A percentile compares a stretch with the other conserved stretches of the same genome.
Evolutionary conservation across 169 alveolate genomes (phyloP).

Genomic region (Miamiensis avidus): DNA sequence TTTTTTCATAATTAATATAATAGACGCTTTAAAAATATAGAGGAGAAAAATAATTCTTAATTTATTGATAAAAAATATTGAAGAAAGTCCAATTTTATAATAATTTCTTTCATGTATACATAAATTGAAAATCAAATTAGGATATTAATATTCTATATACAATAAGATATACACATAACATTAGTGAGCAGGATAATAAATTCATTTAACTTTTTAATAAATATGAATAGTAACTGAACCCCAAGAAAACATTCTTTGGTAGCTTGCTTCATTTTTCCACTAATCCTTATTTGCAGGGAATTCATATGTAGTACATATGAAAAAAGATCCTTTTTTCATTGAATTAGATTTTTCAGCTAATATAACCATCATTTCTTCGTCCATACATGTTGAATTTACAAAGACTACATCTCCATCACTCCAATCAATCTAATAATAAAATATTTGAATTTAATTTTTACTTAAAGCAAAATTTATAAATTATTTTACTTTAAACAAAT

Average conservation of each 20-base stretch:
- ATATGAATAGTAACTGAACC: background rate
- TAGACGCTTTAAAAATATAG: no score
- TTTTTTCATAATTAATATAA: no score
- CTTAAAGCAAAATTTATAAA: background rate
- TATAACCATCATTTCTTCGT: background rate
- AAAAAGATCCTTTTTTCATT: background rate
- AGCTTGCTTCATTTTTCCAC: background rate
- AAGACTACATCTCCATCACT: background rate
- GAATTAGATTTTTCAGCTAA: background rate
- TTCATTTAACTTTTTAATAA: no score
- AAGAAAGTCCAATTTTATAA: no score
- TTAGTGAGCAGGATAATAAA: no score
- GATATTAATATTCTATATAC: no score
- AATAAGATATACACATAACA: no score
- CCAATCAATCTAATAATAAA: background rate
- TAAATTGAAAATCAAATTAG: no score
- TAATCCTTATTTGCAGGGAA: background rate
- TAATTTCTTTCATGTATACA: no score
- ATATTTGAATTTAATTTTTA: no score
- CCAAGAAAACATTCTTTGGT: background rate
- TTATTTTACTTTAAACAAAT: background rate
- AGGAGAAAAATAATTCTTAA: no score
- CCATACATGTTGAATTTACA: background rate
- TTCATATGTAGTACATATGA: background rate
- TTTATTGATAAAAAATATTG: no score